Evolutionary conservation across 805 yeast genomes (phyloP), one percentile per base, ranked within the genome.

Genomic region (Candida boidinii): DNA sequence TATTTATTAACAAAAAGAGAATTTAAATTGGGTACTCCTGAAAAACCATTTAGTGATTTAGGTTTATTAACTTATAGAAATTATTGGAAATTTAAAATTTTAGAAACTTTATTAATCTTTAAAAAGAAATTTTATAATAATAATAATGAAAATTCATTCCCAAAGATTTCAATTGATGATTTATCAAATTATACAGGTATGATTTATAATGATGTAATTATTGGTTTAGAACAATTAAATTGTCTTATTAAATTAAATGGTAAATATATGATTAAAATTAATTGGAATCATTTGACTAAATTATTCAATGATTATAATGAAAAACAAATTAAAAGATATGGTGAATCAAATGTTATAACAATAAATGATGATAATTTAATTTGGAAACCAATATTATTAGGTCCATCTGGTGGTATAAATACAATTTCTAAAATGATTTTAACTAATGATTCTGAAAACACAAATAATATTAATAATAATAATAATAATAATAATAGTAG

Each of bases 1-100:
- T 92, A 92, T 50, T 56, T 87, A 13, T 58, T 92, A 30, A 72
- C 92, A 1, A 63, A 80, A 32, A 66, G 73, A 37, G 96, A 90
- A 51, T 76, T 70, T 44, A 79, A 78, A 41, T 69, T 70, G 35
- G 98, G 97, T 1, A 83, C 96, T 0, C 98, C 98, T 0, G 98
- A 92, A 48, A 90, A 88, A 49, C 98, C 98, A 1, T 64, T 90
- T 36, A 79, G 92, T 43, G 88, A 82, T 42, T 60, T 90, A 34
- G 98, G 98, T 0, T 59, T 87, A 31, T 56, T 82, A 20, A 82
- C 96, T 39, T 92, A 90, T 54, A 62, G 94, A 40, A 82, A 76
- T 45, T 90, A 82, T 54, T 92, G 97, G 97, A 79, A 72, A 43
- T 58, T 74, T 1, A 64, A 79, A 4, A 59, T 86, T 7, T 70